Base-by-base conservation (phyloP, 1,284 basidiomycete species). In the Pascua guehoae region DNA sequence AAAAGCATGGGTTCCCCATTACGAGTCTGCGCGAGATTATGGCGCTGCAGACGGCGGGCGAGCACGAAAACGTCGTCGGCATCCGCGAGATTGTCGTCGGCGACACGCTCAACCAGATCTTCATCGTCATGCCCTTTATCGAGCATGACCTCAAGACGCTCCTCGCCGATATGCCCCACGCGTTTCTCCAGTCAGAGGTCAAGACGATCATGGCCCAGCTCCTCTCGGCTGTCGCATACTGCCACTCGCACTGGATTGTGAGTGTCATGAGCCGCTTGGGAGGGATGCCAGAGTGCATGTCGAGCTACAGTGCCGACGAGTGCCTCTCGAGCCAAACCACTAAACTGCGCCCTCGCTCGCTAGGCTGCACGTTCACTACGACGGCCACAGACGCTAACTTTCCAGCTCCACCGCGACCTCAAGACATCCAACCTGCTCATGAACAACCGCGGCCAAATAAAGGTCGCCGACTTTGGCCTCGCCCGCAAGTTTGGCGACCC, bases 111-210 rank as follows among this genome's bases (percentile, higher is more conserved):
- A 98, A 93, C 63, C 95, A 98, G 94, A 91, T 98, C 54, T 98
- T 93, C 78, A 92, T 98, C 61, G 94, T 97, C 38, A 98, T 98
- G 93, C 95, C 98, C 70, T 98, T 99, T 72, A 94, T 98, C 72
- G 96, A 98, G 77, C 96, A 99, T 76, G 95, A 99, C 75, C 86
- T 99, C 71, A 98, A 98, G 78, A 90, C 93, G 1, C 83, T 99
- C 50, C 82, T 99, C 54, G 89, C 88, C 12, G 81, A 90, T 61
- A 97, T 97, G 92, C 89, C 91, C 1, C 85, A 88, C 41, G 92
- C 95, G 0, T 99, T 98, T 78, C 79, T 97, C 36, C 91, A 94
- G 73, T 96, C 92, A 41, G 96, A 99, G 78, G 89, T 98, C 79
- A 99, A 99, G 82, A 98, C 94, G 0, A 80, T 99, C 52, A 86